Base-by-base conservation (phyloP, 164 flowering plant genomes). In the Amborella trichopoda region DNA sequence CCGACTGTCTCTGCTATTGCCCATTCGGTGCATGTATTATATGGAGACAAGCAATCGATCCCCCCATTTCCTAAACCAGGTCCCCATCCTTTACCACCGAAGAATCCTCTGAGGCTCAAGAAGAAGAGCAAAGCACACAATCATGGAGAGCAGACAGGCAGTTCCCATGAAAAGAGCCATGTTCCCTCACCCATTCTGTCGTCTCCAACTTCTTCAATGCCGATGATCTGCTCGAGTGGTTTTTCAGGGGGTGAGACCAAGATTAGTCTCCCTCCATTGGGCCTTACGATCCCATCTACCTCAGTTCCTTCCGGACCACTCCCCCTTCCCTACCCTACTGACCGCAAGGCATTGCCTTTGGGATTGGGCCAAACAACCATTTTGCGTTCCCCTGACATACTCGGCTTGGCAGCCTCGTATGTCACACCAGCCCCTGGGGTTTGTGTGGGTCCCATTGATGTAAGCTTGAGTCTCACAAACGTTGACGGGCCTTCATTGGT, bases 1-100 rank as follows among this genome's bases (percentile, higher is more conserved):
- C 91, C 95, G 18, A 67, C 80, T 18, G 84, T 93, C 12, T 77
- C 86, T 6, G 95, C 94, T 32, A 77, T 93, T 26, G 95, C 95
- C 24, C 83, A 75, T 28, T 93, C 99, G 14, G 90, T 93, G 53
- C 77, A 86, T 22, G 36, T 84, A 55, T 58, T 93, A 11, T 93
- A 84, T 69, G 96, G 95, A 3, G 83, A 71, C 58, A 68, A 75
- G 34, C 68, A 76, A 17, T 44, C 69, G 2, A 80, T 93, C 51
- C 96, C 96, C 27, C 96, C 96, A 36, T 87, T 93, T 66, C 68
- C 73, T 24, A 68, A 60, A 25, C 99, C 91, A 0, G 82, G 78
- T 2, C 96, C 83, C 2, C 83, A 77, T 46, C 99, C 89, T 32
- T 45, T 65, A 13, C 72, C 44, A 37, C 99, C 99, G 23, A 73